Base-by-base conservation (phyloP, 2,329 filamentous ascomycete species). In the Cyclaneusma minus region DNA sequence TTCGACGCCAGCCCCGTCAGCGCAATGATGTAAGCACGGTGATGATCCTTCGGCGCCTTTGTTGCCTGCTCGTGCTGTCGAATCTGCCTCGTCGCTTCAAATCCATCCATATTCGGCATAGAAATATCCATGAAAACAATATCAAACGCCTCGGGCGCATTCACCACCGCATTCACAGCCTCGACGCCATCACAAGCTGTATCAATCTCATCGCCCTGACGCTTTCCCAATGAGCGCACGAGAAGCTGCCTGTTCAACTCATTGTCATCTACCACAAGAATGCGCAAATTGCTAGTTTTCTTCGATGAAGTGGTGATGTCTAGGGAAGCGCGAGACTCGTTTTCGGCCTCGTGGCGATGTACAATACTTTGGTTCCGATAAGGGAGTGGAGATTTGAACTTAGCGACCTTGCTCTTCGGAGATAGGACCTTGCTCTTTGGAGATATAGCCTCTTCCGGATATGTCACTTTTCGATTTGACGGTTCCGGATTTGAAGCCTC, bases 51-150 rank as follows among this genome's bases (percentile, higher is more conserved):
- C 47, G 2, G 44, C n/a, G n/a, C n/a, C 18, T 20, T 20, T 20
- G 7, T 20, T 7, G 8, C n/a, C 18, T 68, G 66, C 36, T 66
- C 62, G 12, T 56, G 47, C 5, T 51, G 48, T 4, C 62, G 51
- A 13, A 68, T 65, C 20, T 46, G 44, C 3, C 51, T 47, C 15
- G 61, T 65, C 0, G 58, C 50, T 24, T 56, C 54, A n/a, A 62
- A 42, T 0, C 59, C 58, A 32, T 67, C 54, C 48, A 67, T 60
- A 7, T 63, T 49, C 0, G 63, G 64, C 64, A 68, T 68, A 27
- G 55, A 56, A 5, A 66, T 54, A 32, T 67, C 64, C 58, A 65
- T 64, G 16, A 64, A 49, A 5, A 64, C 48, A 13, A 60, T 46
- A 16, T 52, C 50, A 21, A 52, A 54, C 0, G 37, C 27, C 9